phyloP scores from a whole-genome alignment of 768 basidiomycete species.

The Gautieria morchelliformis region DNA sequence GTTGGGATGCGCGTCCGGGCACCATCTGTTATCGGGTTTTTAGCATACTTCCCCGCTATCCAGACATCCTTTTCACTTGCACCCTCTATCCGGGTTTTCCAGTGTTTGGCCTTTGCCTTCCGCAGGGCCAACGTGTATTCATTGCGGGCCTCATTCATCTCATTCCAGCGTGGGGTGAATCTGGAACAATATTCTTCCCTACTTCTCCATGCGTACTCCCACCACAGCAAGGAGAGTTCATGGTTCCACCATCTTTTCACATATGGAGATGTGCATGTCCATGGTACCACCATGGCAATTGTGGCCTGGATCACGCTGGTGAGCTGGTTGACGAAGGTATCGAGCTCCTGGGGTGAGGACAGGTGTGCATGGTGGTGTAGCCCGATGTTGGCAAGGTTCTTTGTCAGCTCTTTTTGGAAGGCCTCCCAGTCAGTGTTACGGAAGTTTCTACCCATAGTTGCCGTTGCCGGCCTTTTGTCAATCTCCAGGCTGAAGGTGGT shows the following conservation, averaged over 20 bases:
- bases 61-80: not conserved
- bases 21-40: not conserved
- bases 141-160: not conserved
- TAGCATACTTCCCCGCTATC: not conserved
- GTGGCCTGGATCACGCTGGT: slow-evolving; percentile 3
- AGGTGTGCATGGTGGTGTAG: slow-evolving; percentile 5
- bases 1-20: not conserved
- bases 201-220: slow-evolving; percentile 9
- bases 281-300: too few relatives aligned
- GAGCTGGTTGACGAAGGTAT: slow-evolving; percentile 5
- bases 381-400: slow-evolving; percentile 19
- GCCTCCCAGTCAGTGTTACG: not conserved
- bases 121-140: not conserved
- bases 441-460: not conserved
- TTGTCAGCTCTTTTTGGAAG: slow-evolving; percentile 13
- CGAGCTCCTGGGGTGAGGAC: slow-evolving; percentile 8
- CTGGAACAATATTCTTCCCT: not conserved
- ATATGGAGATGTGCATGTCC: slow-evolving; percentile 13
- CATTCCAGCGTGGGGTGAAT: not conserved
- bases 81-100: not conserved
- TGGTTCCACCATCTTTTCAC: slow-evolving; percentile 11
- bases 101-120: not conserved
- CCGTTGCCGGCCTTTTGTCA: too few relatives aligned
- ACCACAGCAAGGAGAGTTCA: slow-evolving; percentile 14
- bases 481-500: too few relatives aligned